Base-by-base conservation (phyloP, 345 rosid species). In the Lumnitzera littorea region DNA sequence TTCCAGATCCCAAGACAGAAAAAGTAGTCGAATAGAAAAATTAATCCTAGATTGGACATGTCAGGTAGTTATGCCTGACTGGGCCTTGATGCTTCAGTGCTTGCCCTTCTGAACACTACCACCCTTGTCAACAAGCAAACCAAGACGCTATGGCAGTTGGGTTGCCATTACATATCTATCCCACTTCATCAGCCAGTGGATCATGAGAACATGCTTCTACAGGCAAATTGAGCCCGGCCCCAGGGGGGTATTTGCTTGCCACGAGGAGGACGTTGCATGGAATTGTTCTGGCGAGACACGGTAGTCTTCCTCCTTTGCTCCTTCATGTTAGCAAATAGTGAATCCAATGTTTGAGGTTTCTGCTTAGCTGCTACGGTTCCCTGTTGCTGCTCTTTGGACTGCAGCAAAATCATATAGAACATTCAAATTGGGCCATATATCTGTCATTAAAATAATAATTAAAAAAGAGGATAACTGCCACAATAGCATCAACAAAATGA, bases 251-350 rank as follows among this genome's bases (percentile, higher is more conserved):
- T 79, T 14, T 63, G 82, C 20, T 70, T 63, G 47, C 71, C 62
- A 43, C 73, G 58, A 52, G 62, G 55, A 12, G 66, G 72, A 54
- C 59, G 17, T 2, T 12, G 48, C n/a, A 48, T 48, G 20, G 15
- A 50, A 62, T 70, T 80, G 61, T 66, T 72, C 51, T 65, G 67
- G n/a, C 58, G 65, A 23, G 78, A 41, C 13, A 74, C 56, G 58
- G 57, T 73, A 2, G 46, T 9, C 70, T 50, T 83, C 87, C 70
- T 77, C 61, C 96, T 78, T 79, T 85, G 83, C 75, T 89, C 91
- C 70, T 85, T 84, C 95, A 88, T 78, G 72, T 74, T 80, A 17
- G 98, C 96, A 82, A 86, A 88, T 47, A 84, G 70, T 1, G 95
- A 85, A 66, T 91, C 96, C 54, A 91, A 75, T 3, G 98, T 91